Conservation (phyloP, 805 yeast genomes). For the Candida sithepensis region DNA sequence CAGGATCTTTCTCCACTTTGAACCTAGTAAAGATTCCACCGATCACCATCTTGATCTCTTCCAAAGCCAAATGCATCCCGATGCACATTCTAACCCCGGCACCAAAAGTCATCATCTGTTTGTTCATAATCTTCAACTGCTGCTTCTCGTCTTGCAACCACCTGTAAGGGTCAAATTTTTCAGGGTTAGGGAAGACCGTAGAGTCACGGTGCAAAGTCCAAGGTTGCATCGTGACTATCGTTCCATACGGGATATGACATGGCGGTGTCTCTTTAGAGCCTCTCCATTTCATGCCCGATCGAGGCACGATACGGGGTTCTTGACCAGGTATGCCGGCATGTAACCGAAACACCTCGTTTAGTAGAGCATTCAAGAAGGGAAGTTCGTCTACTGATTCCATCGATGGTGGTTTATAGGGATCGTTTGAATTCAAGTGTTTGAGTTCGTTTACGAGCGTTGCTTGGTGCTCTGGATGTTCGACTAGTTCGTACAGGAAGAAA, state of each 20-base stretch:
- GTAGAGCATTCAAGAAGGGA: not conserved
- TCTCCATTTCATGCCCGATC: conserved; percentile 11
- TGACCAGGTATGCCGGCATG: not conserved
- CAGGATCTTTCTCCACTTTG: conserved; percentile 20
- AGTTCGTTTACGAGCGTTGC: not conserved
- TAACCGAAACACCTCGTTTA: not conserved
- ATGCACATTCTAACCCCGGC: conserved; percentile 71
- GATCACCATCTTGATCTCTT: conserved; percentile 58
- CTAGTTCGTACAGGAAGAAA: not conserved
- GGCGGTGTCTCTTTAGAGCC: conserved; percentile 17
- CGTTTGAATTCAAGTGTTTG: not conserved
- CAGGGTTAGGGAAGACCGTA: conserved; percentile 38
- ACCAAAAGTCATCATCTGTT: conserved; percentile 64
- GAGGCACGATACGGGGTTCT: conserved; percentile 44
- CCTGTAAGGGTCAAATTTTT: conserved; percentile 43
- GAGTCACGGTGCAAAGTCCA: conserved; percentile 51
- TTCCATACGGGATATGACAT: conserved; percentile 41
- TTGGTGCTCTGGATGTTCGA: not conserved
- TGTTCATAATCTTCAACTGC: conserved; percentile 43
- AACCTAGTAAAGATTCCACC: conserved; percentile 52
- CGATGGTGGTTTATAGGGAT: not conserved
- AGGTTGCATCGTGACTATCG: conserved; percentile 55
- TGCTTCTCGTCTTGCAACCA: conserved; percentile 45
- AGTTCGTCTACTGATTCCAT: not conserved
- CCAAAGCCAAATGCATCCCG: conserved; percentile 64